phyloP scores from a whole-genome alignment of 768 basidiomycete species.

The Rhizopogon rudus region DNA sequence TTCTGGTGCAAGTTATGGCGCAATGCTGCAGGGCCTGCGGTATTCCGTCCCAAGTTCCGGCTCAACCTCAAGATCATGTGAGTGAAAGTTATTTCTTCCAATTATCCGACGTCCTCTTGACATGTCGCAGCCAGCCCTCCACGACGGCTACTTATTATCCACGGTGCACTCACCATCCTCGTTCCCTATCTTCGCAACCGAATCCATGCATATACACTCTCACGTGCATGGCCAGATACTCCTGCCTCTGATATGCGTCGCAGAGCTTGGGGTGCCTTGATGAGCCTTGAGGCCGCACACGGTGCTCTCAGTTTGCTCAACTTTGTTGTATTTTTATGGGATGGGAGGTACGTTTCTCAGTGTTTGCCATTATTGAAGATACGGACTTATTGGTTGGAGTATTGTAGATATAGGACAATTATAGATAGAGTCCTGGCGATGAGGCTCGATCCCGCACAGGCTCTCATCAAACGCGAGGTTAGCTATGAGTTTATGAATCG shows the following conservation, averaged over 20 bases:
- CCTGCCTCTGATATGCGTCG: constrained; percentile 74
- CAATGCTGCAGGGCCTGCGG: constrained; percentile 72
- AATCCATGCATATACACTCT: constrained; percentile 69
- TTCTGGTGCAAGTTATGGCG: constrained; percentile 75
- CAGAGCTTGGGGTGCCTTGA: constrained; percentile 66
- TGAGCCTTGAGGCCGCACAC: constrained; percentile 62
- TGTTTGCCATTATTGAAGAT: neutral
- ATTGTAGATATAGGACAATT: constrained; percentile 77
- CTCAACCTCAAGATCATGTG: constrained; percentile 14
- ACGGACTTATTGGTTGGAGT: neutral
- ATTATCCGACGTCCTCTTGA: neutral
- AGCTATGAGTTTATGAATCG: constrained; percentile 99
- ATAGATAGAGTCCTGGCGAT: constrained; percentile 75
- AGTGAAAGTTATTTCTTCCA: constrained; percentile 5
- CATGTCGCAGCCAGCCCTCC: constrained; percentile 61
- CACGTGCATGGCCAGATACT: constrained; percentile 86
- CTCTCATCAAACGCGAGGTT: constrained; percentile 72
- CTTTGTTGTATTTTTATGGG: constrained; percentile 80
- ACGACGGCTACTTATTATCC: constrained; percentile 52
- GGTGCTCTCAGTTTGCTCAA: constrained; percentile 61
- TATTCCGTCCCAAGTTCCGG: constrained; percentile 36
- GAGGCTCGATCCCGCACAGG: constrained; percentile 66
- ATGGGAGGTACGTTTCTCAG: constrained; percentile 62
- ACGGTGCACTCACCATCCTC: constrained; percentile 68
- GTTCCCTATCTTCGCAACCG: constrained; percentile 77